Percentiles rank a stretch among this genome's conserved stretches.
These are phyloP conservation scores for Fraxinus quadrangulata DNA, from an alignment of 257 asterid genomes.

Conservation along the genomic window DNA sequence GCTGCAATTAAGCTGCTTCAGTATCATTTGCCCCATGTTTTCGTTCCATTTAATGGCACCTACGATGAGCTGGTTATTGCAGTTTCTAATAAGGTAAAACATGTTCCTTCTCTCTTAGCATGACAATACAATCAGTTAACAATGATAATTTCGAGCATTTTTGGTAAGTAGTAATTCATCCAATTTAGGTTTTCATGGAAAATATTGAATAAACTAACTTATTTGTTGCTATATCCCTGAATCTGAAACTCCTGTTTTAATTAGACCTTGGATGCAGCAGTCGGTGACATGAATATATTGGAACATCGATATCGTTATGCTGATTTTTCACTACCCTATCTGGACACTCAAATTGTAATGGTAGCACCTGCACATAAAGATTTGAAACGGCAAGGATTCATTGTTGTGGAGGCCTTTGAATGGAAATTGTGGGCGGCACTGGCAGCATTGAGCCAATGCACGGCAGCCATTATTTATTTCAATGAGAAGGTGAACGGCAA, in stretches of 20 bases:
- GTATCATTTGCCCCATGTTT: conserved; percentile 40
- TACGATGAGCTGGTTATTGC: conserved; percentile 59
- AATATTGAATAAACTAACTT: no score
- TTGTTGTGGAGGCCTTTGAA: conserved; percentile 50
- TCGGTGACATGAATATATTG: conserved; percentile 63
- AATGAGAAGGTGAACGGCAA: conserved; percentile 50
- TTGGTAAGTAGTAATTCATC: background rate
- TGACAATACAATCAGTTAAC: background rate
- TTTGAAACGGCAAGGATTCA: conserved; percentile 31
- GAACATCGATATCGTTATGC: conserved; percentile 53
- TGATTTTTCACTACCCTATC: conserved; percentile 64
- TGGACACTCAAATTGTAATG: conserved; percentile 67
- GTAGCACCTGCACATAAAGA: conserved; percentile 49
- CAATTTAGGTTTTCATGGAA: background rate
- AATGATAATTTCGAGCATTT: background rate
- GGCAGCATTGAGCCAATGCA: conserved; percentile 39
- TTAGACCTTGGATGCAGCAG: conserved; percentile 65
- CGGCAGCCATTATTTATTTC: conserved; percentile 53
- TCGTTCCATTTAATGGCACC: conserved; percentile 49
- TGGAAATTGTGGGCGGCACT: conserved; percentile 53
- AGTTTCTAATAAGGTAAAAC: conserved; percentile 58
- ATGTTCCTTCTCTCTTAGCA: background rate
- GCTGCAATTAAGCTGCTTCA: conserved; percentile 49
- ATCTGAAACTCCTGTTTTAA: background rate
- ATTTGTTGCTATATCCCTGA: background rate